Percentiles rank a stretch among this genome's conserved stretches.
Evolutionary conservation across 192 early-diverging fungal species (phyloP).

Genomic region (Mortierella alpina): DNA sequence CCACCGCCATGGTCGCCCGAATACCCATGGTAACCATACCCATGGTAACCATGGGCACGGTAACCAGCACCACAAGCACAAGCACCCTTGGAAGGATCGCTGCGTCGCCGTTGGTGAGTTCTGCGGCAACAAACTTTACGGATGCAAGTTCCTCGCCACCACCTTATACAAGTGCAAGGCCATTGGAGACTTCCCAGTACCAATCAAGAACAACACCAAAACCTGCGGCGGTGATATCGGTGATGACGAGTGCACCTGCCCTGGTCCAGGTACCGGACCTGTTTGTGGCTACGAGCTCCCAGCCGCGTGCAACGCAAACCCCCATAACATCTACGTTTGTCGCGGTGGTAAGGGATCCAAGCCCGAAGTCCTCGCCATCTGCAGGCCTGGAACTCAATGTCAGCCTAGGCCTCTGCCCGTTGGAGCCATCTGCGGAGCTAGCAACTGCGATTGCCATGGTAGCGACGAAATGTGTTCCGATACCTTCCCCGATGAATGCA

Average conservation of each 20-base stretch:
- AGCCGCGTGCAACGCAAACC: background rate
- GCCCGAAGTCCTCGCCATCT: background rate
- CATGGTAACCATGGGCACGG: background rate
- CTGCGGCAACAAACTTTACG: constrained; percentile 9
- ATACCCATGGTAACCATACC: background rate
- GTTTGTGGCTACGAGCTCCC: constrained; percentile 7
- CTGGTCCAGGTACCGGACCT: background rate
- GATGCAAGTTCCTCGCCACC: constrained; percentile 5
- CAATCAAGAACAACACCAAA: background rate
- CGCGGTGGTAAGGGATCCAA: background rate
- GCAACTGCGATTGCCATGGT: constrained; percentile 10
- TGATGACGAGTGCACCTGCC: background rate
- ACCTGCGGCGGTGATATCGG: background rate
- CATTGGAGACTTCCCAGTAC: background rate
- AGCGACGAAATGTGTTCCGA: constrained; percentile 3
- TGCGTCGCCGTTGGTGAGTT: constrained; percentile 15
- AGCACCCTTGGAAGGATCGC: constrained; percentile 9
- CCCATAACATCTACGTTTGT: constrained; percentile 1
- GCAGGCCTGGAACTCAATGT: constrained; percentile 12
- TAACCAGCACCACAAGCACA: background rate
- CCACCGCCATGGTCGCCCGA: background rate
- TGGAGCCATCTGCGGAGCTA: constrained; percentile 5
- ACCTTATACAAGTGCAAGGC: background rate
- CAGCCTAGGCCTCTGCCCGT: background rate
- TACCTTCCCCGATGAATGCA: constrained; percentile 11